Conservation (phyloP, 2,329 filamentous ascomycete genomes). For the Fusarium siculi region DNA sequence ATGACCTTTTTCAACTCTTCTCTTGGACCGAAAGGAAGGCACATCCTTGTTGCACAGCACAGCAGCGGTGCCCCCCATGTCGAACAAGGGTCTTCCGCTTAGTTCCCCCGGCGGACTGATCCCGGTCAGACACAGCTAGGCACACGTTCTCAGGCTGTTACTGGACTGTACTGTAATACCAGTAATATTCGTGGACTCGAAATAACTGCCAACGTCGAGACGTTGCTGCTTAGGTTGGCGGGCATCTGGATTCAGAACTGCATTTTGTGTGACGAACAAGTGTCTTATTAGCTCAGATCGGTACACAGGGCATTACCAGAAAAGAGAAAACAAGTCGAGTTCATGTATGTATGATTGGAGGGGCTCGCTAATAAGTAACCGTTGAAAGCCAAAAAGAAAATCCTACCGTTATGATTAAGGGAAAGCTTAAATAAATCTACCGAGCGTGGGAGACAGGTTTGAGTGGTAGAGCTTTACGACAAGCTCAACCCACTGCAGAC, state of each 20-base stretch:
- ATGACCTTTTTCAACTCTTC: slow-evolving; percentile 5
- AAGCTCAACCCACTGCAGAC: not conserved
- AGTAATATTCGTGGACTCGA: slow-evolving; percentile 22
- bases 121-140: slow-evolving; percentile 23
- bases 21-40: not conserved
- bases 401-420: slow-evolving; percentile 7
- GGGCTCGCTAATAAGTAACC: slow-evolving; percentile 1
- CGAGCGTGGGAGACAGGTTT: not conserved
- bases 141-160: slow-evolving; percentile 14
- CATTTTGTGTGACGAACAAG: not conserved
- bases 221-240: slow-evolving; percentile 1
- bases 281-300: not conserved
- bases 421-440: slow-evolving; percentile 14
- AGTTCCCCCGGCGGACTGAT: slow-evolving; percentile 24
- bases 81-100: slow-evolving; percentile 35
- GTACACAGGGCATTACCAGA: not conserved
- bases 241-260: not conserved
- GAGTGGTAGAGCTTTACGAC: not conserved
- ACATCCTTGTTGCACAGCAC: slow-evolving; percentile 16
- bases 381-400: slow-evolving; percentile 17
- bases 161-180: not conserved
- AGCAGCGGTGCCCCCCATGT: slow-evolving; percentile 32
- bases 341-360: slow-evolving; percentile 1
- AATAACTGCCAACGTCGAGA: not conserved
- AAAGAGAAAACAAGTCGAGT: not conserved